A percentile compares a stretch with the other conserved stretches of the same genome.
Conservation (phyloP, 768 basidiomycete genomes). For the Suillus bovinus region DNA sequence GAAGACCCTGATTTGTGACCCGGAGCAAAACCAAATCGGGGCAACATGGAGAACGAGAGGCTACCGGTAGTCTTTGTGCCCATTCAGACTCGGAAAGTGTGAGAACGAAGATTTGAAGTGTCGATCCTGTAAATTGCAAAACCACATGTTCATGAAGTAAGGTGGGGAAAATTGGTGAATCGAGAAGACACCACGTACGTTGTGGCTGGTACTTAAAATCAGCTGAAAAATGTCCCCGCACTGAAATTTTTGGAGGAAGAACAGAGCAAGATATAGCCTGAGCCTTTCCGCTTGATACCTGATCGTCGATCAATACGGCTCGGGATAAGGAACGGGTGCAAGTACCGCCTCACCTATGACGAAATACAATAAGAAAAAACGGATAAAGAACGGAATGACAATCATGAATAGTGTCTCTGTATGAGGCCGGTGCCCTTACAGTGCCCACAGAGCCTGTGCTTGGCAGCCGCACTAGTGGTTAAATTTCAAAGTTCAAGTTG, state of each 20-base stretch:
- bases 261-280: conserved; percentile 1
- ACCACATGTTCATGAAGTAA: neutral
- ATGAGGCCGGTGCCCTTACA: conserved; percentile 13
- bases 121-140: neutral
- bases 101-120: neutral
- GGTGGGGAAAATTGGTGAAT: conserved; percentile 4
- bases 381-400: conserved; percentile 6
- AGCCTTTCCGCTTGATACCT: conserved; percentile 1
- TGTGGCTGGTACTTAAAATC: neutral
- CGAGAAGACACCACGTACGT: neutral
- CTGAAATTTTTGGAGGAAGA: conserved; percentile 1
- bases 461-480: neutral
- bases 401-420: conserved; percentile 15
- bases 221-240: conserved; percentile 4
- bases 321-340: conserved; percentile 7
- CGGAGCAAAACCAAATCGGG: conserved; percentile 34
- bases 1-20: conserved; percentile 20
- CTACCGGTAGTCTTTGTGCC: conserved; percentile 34
- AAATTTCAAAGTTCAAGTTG: neutral
- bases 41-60: conserved; percentile 38
- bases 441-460: conserved; percentile 19
- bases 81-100: conserved; percentile 26
- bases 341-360: conserved; percentile 7
- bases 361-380: conserved; percentile 11
- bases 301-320: conserved; percentile 4